phyloP scores from a whole-genome alignment of 257 asterid genomes.

The Capsicum rhomboideum region DNA sequence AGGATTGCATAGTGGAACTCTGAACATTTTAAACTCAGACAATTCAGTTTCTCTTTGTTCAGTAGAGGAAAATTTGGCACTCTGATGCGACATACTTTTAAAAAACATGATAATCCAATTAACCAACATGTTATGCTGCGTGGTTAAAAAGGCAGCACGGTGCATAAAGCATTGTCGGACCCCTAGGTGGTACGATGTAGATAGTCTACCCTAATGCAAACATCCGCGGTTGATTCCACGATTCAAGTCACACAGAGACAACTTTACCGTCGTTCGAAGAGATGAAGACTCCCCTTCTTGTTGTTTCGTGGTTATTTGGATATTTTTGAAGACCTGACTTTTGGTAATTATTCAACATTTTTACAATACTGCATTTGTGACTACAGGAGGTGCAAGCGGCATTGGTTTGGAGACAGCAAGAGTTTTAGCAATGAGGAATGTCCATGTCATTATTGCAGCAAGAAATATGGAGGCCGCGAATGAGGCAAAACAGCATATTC shows the following conservation, averaged over 20 bases:
- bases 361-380: too few species aligned
- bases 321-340: too few species aligned
- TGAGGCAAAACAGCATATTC: slow-evolving; percentile 49
- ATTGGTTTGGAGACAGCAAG: slow-evolving; percentile 78
- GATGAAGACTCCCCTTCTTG: too few species aligned
- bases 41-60: not conserved
- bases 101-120: not conserved
- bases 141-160: too few species aligned
- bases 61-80: not conserved
- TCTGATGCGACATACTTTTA: not conserved
- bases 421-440: slow-evolving; percentile 59
- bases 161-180: too few species aligned
- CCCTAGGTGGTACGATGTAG: not conserved
- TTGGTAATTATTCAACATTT: too few species aligned
- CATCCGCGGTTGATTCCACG: not conserved
- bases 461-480: slow-evolving; percentile 72
- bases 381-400: slow-evolving; percentile 80
- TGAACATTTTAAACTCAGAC: not conserved
- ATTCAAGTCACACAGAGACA: too few species aligned
- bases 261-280: not conserved
- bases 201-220: too few species aligned
- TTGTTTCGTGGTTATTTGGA: too few species aligned
- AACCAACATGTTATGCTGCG: not conserved
- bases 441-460: slow-evolving; percentile 69
- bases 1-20: not conserved